These are phyloP conservation scores for Diaporthe helianthi DNA, from an alignment of 2,329 filamentous ascomycete species.

Conservation along the genomic window DNA sequence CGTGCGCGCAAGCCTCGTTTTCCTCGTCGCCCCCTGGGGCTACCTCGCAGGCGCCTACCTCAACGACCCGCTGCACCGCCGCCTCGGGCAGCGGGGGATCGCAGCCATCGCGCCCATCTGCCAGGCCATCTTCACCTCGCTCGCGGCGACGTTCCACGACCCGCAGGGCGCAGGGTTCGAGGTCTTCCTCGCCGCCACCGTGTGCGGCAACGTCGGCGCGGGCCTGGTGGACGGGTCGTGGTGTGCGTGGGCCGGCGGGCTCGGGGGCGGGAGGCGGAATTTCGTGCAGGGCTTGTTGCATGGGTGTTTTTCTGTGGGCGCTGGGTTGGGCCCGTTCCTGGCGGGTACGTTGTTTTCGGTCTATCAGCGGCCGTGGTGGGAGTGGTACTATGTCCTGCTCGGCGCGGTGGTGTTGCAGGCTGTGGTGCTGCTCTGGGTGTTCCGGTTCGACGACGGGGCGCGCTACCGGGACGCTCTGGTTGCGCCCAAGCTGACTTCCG, in stretches of 20 bases:
- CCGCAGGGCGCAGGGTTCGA: conserved; percentile 39
- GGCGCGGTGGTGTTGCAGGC: conserved; percentile 25
- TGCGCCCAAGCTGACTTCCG: neutral
- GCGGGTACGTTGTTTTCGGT: conserved; percentile 43
- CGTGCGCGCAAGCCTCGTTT: conserved; percentile 51
- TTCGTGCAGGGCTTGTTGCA: conserved; percentile 49
- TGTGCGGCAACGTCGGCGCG: conserved; percentile 45
- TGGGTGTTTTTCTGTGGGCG: conserved; percentile 48
- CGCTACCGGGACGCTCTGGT: conserved; percentile 40
- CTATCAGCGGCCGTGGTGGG: conserved; percentile 44
- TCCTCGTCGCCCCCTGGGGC: conserved; percentile 51
- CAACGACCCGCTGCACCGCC: conserved; percentile 48
- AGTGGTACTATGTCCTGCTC: conserved; percentile 50
- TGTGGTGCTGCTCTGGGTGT: conserved; percentile 44
- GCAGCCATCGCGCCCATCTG: conserved; percentile 48
- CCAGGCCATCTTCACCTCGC: conserved; percentile 44
- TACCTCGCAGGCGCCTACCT: conserved; percentile 51
- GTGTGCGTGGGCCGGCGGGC: conserved; percentile 52
- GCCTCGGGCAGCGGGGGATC: conserved; percentile 51
- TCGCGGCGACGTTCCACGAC: conserved; percentile 40
- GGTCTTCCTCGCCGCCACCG: conserved; percentile 43
- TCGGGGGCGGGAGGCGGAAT: conserved; percentile 46
- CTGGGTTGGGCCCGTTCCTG: conserved; percentile 47
- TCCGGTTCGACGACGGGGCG: conserved; percentile 45
- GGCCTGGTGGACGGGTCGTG: conserved; percentile 52